Evolutionary conservation across 306 rosid genomes (phyloP).

Genomic region (Alnus rubra): DNA sequence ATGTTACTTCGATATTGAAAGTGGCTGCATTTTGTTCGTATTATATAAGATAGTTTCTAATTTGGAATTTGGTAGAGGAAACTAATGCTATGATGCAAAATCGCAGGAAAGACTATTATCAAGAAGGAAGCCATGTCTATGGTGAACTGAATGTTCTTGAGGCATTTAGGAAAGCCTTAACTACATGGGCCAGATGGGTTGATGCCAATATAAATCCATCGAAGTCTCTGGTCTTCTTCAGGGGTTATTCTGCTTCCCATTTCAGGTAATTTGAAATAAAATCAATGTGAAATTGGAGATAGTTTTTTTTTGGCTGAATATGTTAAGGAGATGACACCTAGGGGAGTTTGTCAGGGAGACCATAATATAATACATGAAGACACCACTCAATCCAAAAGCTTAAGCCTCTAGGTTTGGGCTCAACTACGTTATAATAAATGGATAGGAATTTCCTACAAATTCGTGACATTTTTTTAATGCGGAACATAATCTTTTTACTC

Average conservation of each 20-base stretch:
- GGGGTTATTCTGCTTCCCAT: constrained; percentile 96
- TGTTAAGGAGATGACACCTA: too few species aligned
- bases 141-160: constrained; percentile 77
- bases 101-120: constrained; percentile 88
- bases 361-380: too few species aligned
- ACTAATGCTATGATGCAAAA: constrained; percentile 20
- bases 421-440: too few species aligned
- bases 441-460: too few species aligned
- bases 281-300: background rate
- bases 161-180: constrained; percentile 89
- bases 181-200: constrained; percentile 95
- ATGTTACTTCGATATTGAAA: background rate
- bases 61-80: background rate
- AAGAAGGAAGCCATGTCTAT: constrained; percentile 94
- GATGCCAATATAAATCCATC: constrained; percentile 67
- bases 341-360: too few species aligned
- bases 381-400: too few species aligned
- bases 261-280: constrained; percentile 59
- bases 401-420: too few species aligned
- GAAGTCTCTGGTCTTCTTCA: constrained; percentile 70
- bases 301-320: background rate
- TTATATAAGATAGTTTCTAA: background rate
- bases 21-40: background rate
- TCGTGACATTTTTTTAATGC: too few species aligned
- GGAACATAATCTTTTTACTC: too few species aligned